Evolutionary conservation across 108 stramenopile genomes (phyloP).

Genomic region (Thalassiosira profunda): DNA sequence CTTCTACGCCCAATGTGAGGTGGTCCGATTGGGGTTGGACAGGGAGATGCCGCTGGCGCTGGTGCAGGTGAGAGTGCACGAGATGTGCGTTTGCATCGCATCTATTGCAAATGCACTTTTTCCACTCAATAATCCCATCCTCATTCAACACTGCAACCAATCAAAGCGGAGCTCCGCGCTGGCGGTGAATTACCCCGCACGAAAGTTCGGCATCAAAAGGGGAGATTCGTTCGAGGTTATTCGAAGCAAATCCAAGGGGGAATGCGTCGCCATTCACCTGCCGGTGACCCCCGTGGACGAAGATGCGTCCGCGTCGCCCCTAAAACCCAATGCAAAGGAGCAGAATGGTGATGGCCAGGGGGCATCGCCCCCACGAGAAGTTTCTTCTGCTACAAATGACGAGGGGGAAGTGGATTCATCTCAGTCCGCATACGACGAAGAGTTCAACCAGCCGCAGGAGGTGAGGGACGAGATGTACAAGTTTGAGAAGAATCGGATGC

Average conservation of each 20-base stretch:
- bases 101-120: too few species aligned
- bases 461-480: conserved; percentile 46
- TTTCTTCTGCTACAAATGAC: not conserved
- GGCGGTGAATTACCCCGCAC: conserved; percentile 88
- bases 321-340: not conserved
- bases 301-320: not conserved
- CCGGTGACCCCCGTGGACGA: conserved; percentile 48
- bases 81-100: too few species aligned
- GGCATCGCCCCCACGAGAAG: not conserved
- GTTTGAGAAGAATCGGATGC: conserved; percentile 62
- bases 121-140: not conserved
- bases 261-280: conserved; percentile 60
- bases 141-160: not conserved
- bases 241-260: conserved; percentile 29
- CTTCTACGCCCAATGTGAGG: conserved; percentile 92
- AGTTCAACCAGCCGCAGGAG: conserved; percentile 58
- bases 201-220: conserved; percentile 68
- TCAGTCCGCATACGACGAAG: conserved; percentile 53
- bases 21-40: conserved; percentile 72
- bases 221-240: conserved; percentile 80
- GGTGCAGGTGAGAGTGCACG: conserved; percentile 53
- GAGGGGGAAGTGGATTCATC: conserved; percentile 1
- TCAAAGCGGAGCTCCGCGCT: conserved; percentile 81
- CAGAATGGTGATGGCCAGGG: not conserved
- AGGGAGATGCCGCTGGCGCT: conserved; percentile 55